Evolutionary conservation across 768 basidiomycete genomes (phyloP).

Genomic region (Russula vinacea): DNA sequence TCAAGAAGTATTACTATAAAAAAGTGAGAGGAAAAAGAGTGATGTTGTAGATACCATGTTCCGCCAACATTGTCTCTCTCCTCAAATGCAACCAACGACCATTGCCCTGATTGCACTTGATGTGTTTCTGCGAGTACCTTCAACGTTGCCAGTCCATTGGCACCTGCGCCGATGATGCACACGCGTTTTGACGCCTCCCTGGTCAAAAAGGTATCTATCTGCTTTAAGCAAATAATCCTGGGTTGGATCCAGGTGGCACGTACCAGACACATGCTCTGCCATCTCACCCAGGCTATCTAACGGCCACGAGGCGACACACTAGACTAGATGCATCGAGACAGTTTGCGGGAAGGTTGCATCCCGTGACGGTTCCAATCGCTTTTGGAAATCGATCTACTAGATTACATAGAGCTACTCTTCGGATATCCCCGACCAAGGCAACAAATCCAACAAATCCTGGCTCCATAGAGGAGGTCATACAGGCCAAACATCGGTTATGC

Average conservation of each 20-base stretch:
- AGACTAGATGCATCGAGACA: too few species aligned
- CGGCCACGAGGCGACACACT: background rate
- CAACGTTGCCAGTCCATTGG: slow-evolving; percentile 68
- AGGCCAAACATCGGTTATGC: too few species aligned
- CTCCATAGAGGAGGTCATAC: background rate
- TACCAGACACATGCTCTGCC: slow-evolving; percentile 14
- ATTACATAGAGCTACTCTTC: background rate
- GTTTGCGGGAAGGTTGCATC: too few species aligned
- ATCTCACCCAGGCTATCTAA: background rate
- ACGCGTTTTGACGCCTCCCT: slow-evolving; percentile 40
- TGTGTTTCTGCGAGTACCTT: slow-evolving; percentile 59
- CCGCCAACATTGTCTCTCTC: slow-evolving; percentile 66
- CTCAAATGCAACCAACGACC: slow-evolving; percentile 66
- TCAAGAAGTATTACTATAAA: background rate
- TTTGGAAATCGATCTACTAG: background rate
- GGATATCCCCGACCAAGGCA: background rate
- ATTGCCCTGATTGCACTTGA: slow-evolving; percentile 55
- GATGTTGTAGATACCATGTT: slow-evolving; percentile 53
- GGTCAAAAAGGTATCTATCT: slow-evolving; percentile 7
- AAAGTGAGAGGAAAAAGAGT: background rate
- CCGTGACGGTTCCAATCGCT: too few species aligned
- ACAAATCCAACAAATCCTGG: background rate
- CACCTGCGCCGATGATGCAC: slow-evolving; percentile 72
- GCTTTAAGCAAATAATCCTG: background rate
- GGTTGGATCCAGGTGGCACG: background rate